A percentile compares a stretch with the other conserved stretches of the same genome.
Conservation (phyloP, 495 filamentous ascomycete genomes). For the Hypoxylon trugodes region DNA sequence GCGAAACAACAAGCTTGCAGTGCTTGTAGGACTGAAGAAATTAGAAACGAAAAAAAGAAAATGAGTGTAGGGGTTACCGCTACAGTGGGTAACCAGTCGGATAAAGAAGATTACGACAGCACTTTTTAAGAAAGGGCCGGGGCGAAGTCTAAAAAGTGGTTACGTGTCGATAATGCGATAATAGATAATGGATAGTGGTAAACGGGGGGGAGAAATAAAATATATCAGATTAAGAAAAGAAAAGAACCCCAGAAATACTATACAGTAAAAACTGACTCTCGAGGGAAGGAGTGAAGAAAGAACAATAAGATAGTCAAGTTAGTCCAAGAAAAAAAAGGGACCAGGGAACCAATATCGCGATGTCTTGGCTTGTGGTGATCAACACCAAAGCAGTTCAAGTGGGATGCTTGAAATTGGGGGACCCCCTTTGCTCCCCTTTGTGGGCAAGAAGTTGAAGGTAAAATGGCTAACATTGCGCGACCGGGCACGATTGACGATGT, state of each 20-base stretch:
- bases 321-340: slow-evolving; percentile 26
- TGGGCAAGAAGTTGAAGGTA: slow-evolving; percentile 36
- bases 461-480: slow-evolving; percentile 19
- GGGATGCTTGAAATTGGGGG: slow-evolving; percentile 32
- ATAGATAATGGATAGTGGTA: background rate
- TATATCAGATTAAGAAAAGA: background rate
- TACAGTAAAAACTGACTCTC: background rate
- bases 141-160: slow-evolving; percentile 12
- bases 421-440: slow-evolving; percentile 32
- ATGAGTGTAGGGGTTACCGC: slow-evolving; percentile 25
- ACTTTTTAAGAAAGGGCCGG: background rate
- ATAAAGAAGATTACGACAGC: slow-evolving; percentile 38
- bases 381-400: slow-evolving; percentile 33
- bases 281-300: background rate
- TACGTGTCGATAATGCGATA: slow-evolving; percentile 6
- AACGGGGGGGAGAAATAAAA: background rate
- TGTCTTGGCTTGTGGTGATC: slow-evolving; percentile 38
- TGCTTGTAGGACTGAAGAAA: too few relatives aligned
- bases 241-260: background rate
- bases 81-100: slow-evolving; percentile 30
- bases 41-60: too few relatives aligned
- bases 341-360: slow-evolving; percentile 34
- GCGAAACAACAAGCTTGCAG: too few relatives aligned
- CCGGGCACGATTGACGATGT: slow-evolving; percentile 27
- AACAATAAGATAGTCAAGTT: too few relatives aligned